Evolutionary conservation across 225 moss, liverwort and hornwort species (phyloP).

Genomic region (Rhytidiadelphus loreus): DNA sequence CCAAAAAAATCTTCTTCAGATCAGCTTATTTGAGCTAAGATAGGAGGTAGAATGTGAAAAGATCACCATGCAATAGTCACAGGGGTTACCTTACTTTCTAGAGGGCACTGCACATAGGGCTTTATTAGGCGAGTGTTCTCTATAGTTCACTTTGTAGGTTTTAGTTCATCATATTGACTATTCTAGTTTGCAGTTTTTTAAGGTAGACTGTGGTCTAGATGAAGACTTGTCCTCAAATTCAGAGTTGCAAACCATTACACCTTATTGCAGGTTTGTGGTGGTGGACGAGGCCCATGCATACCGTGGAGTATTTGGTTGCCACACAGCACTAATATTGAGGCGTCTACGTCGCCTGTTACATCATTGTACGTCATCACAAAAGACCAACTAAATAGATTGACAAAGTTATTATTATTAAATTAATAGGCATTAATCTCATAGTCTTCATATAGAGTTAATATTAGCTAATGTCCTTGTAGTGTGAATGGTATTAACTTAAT

Average conservation of each 20-base stretch:
- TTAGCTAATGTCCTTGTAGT: not conserved
- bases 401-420: not conserved
- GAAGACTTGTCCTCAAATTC: not conserved
- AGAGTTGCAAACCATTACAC: not conserved
- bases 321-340: slow-evolving; percentile 80
- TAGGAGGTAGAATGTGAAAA: too few relatives aligned
- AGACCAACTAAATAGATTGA: not conserved
- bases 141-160: not conserved
- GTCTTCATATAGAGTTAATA: not conserved
- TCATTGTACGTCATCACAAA: slow-evolving; percentile 36
- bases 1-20: too few relatives aligned
- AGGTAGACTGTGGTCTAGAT: not conserved
- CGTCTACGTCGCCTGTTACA: slow-evolving; percentile 71
- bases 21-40: too few relatives aligned
- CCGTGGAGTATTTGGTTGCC: slow-evolving; percentile 92
- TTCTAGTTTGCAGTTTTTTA: not conserved
- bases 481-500: not conserved
- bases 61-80: too few relatives aligned
- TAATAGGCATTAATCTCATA: not conserved
- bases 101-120: not conserved
- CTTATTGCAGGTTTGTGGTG: slow-evolving; percentile 64
- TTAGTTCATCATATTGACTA: not conserved
- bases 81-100: too few relatives aligned
- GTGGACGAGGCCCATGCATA: slow-evolving; percentile 94
- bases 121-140: not conserved